Conservation (phyloP, 768 basidiomycete species). For the Boletus bicolor region DNA sequence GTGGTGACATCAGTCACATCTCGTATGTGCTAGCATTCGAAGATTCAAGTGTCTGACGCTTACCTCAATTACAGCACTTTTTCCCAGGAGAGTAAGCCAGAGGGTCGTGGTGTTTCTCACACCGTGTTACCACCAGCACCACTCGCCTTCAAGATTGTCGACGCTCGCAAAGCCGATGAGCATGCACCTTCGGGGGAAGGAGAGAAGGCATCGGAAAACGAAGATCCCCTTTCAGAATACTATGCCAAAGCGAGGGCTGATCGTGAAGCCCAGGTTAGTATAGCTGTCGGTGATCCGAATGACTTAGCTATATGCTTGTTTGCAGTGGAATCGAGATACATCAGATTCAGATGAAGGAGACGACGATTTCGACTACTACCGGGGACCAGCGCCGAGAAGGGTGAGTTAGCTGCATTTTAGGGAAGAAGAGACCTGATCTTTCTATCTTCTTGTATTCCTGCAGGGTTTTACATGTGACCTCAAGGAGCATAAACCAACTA, state of each 20-base stretch:
- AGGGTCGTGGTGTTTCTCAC: slow-evolving; percentile 5
- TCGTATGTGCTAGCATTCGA: slow-evolving; percentile 38
- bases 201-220: slow-evolving; percentile 3
- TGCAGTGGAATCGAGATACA: slow-evolving; percentile 37
- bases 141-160: slow-evolving; percentile 12
- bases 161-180: not conserved
- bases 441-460: not conserved
- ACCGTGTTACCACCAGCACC: slow-evolving; percentile 26
- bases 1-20: slow-evolving; percentile 42
- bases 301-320: not conserved
- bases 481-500: slow-evolving; percentile 33
- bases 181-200: not conserved
- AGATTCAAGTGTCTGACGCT: slow-evolving; percentile 5
- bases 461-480: slow-evolving; percentile 71
- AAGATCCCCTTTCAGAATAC: slow-evolving; percentile 64
- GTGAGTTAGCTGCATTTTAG: slow-evolving; percentile 17
- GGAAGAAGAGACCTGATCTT: not conserved
- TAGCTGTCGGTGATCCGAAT: not conserved
- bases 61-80: slow-evolving; percentile 33
- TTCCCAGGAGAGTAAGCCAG: slow-evolving; percentile 30
- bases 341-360: slow-evolving; percentile 34
- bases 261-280: slow-evolving; percentile 41
- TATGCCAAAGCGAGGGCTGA: slow-evolving; percentile 56
- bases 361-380: slow-evolving; percentile 12
- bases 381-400: slow-evolving; percentile 27